Conservation (phyloP, 257 asterid species). For the Salvia hispanica region DNA sequence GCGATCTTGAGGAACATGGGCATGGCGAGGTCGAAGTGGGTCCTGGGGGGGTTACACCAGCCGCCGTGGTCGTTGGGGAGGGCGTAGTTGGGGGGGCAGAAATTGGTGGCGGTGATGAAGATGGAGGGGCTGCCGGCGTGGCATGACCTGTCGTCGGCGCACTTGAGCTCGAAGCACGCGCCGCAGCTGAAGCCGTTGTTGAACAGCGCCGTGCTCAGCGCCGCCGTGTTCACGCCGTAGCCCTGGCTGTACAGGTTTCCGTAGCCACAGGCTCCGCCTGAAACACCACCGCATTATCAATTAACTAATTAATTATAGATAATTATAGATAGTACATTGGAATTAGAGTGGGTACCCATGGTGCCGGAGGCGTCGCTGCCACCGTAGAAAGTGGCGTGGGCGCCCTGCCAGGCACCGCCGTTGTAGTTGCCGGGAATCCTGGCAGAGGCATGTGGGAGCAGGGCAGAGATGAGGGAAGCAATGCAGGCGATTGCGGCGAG, state of each 20-base stretch:
- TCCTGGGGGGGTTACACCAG: slow-evolving; percentile 87
- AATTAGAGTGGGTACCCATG: slow-evolving; percentile 61
- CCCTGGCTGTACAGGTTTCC: slow-evolving; percentile 88
- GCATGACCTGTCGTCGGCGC: slow-evolving; percentile 64
- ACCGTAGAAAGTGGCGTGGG: slow-evolving; percentile 93
- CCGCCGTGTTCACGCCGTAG: slow-evolving; percentile 77
- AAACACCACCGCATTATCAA: too few relatives aligned
- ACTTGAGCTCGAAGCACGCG: slow-evolving; percentile 72
- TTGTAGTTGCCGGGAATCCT: slow-evolving; percentile 64
- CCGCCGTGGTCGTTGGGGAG: slow-evolving; percentile 75
- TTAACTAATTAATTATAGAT: too few relatives aligned
- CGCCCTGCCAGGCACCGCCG: slow-evolving; percentile 64
- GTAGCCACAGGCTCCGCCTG: slow-evolving; percentile 81
- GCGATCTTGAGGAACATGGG: slow-evolving; percentile 83
- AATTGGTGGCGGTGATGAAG: slow-evolving; percentile 70
- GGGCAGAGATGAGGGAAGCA: slow-evolving; percentile 35
- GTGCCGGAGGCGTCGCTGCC: slow-evolving; percentile 95
- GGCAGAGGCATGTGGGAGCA: slow-evolving; percentile 43
- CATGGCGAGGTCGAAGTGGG: slow-evolving; percentile 83
- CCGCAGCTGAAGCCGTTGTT: slow-evolving; percentile 79
- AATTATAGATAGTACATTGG: too few relatives aligned
- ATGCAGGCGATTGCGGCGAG: slow-evolving; percentile 40
- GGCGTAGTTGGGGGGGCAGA: slow-evolving; percentile 79
- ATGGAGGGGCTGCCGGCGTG: slow-evolving; percentile 69
- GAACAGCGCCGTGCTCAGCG: slow-evolving; percentile 76